Percentiles rank a stretch among this genome's conserved stretches.
These are phyloP conservation scores for Nicotiana knightiana DNA, from an alignment of 257 asterid species.

Conservation along the genomic window DNA sequence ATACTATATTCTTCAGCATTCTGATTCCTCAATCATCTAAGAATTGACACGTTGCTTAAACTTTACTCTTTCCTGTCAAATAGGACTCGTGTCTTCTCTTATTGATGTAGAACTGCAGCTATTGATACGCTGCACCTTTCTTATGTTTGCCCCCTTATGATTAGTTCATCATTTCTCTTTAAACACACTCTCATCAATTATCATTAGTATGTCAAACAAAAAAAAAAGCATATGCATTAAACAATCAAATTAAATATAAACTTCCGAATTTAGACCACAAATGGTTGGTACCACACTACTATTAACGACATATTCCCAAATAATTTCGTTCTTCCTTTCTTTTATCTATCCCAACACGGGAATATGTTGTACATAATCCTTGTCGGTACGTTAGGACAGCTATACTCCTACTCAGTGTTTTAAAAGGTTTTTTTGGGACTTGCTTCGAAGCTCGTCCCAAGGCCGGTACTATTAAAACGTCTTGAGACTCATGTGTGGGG, in stretches of 20 bases:
- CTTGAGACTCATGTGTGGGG: too few relatives aligned
- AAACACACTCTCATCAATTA: neutral
- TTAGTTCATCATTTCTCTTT: neutral
- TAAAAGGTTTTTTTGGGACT: too few relatives aligned
- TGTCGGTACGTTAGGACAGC: too few relatives aligned
- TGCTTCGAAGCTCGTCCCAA: too few relatives aligned
- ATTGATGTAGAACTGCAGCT: neutral
- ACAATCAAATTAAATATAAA: neutral
- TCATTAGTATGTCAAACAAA: neutral
- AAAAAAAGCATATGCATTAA: too few relatives aligned
- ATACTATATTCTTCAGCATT: neutral
- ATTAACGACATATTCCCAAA: too few relatives aligned
- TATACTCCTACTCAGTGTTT: too few relatives aligned
- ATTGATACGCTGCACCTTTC: neutral
- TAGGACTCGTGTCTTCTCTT: conserved; percentile 3
- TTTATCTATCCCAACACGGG: too few relatives aligned
- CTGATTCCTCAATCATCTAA: conserved; percentile 4
- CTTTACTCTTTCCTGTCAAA: conserved; percentile 1
- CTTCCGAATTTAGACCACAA: neutral
- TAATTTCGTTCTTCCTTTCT: too few relatives aligned
- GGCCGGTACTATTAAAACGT: too few relatives aligned
- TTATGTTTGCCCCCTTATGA: neutral
- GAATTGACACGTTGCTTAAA: conserved; percentile 2
- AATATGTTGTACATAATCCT: too few relatives aligned
- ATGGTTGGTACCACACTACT: neutral